Evolutionary conservation across 2,329 filamentous ascomycete species (phyloP), one percentile per base, ranked within the genome.

Genomic region (Furcasterigmium furcatum): DNA sequence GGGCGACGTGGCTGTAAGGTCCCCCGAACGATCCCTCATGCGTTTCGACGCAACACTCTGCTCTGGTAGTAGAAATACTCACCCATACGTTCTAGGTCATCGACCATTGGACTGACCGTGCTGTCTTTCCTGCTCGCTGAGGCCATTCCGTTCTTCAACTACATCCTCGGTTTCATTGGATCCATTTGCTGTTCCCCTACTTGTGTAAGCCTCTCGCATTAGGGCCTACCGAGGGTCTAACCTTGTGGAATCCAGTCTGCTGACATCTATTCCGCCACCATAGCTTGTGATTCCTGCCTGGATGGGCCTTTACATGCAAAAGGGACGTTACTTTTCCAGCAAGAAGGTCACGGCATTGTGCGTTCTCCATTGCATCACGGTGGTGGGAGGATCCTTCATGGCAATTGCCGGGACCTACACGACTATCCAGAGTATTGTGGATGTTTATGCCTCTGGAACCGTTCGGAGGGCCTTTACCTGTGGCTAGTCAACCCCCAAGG

Each of bases 1-100:
- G 65, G 65, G 44, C 45, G 2, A 56, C 57, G 1, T 68, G 65
- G 65, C 46, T 68, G 43, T 49, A 25, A 42, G 24, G 24, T 12
- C 12, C 24, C 24, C 24, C n/a, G n/a, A n/a, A n/a, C n/a, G n/a
- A n/a, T n/a, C n/a, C n/a, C n/a, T n/a, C n/a, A n/a, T n/a, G n/a
- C n/a, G n/a, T n/a, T n/a, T n/a, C n/a, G n/a, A n/a, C n/a, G 24
- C 24, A 27, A 27, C 24, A 7, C 24, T 27, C 24, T 7, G 12
- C 24, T 27, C 27, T 7, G 7, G 24, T 27, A 12, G 24, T 7
- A 27, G 8, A 27, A 14, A n/a, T 19, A 25, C 22, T 41, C 25
- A 30, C 46, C 36, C n/a, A n/a, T n/a, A n/a, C n/a, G n/a, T n/a
- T n/a, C 2, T 14, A 55, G 52, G 8, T 45, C 47, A 4, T 55